Conservation (phyloP, 139 green algal species). For the Astrephomene gubernaculifera region DNA sequence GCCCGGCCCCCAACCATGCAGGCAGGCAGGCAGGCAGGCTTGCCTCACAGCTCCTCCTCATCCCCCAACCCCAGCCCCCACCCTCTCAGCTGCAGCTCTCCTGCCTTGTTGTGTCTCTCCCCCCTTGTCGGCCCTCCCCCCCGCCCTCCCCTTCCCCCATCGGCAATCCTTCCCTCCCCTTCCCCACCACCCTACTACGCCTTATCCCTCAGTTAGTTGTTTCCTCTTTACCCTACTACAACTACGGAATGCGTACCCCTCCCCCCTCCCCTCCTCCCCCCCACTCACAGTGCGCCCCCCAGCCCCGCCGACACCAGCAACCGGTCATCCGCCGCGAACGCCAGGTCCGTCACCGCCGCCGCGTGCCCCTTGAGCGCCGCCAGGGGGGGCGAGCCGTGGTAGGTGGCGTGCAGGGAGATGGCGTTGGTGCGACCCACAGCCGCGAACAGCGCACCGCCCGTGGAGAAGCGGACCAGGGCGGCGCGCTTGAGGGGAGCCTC, state of each 20-base stretch:
- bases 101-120: too few relatives aligned
- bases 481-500: conserved; percentile 63
- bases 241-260: background rate
- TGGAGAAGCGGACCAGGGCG: conserved; percentile 59
- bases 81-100: too few relatives aligned
- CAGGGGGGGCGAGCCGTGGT: conserved; percentile 40
- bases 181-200: too few relatives aligned
- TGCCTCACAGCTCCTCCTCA: too few relatives aligned
- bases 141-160: background rate
- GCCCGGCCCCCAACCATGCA: too few relatives aligned
- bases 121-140: too few relatives aligned
- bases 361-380: conserved; percentile 62
- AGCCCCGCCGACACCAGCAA: conserved; percentile 62
- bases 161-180: background rate
- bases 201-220: too few relatives aligned
- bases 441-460: conserved; percentile 63
- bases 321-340: conserved; percentile 57
- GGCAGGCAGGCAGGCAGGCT: too few relatives aligned
- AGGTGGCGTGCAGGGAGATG: conserved; percentile 51
- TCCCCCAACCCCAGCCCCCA: too few relatives aligned
- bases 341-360: conserved; percentile 53
- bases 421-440: conserved; percentile 62
- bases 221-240: too few relatives aligned
- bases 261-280: background rate
- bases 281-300: conserved; percentile 60